Evolutionary conservation across 202 grass and related monocot species (phyloP), one percentile per base, ranked within the genome.

Genomic region (Setaria italica): DNA sequence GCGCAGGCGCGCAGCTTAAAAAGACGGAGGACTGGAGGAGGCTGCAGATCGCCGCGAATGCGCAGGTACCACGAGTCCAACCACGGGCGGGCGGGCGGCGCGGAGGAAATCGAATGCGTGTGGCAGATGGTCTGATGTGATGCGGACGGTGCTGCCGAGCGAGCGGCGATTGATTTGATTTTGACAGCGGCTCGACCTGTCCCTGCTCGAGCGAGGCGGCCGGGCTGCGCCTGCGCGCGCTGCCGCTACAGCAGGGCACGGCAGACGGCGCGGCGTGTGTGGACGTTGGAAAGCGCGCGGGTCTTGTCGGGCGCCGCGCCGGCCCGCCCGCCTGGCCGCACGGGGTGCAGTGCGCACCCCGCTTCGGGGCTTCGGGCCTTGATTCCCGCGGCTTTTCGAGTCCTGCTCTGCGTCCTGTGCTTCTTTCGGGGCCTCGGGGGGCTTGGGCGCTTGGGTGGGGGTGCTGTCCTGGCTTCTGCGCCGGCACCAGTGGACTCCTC

Each of bases 331-430:
- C 46, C 10, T 46, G 43, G 8, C 43, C 2, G 48, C 11, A 50
- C 48, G 48, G 48, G 48, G 12, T 45, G 47, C 19, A 9, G 65
- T 43, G 73, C 53, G 58, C 73, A 8, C 30, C 7, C 13, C 58
- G 21, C 39, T 21, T 57, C 6, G 17, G 6, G 51, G 51, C 54
- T 63, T 53, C 53, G 42, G 60, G 45, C 34, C 80, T 64, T 37
- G 84, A 50, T 83, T 87, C 84, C 88, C 68, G 74, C 50, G 85
- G 69, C 89, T 90, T 90, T 90, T 87, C 67, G 51, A 74, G 48
- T 79, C 32, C 20, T 86, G 84, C 74, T 74, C 78, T 76, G 50
- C 53, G 25, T 60, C 73, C 3, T 68, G 80, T 77, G 72, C 42
- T 51, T 60, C 59, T 49, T 60, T 79, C 79, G 59, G 21, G 39